A percentile compares a stretch with the other conserved stretches of the same genome.
Evolutionary conservation across 148 eudicot genomes (phyloP).

Genomic region (Heliamphora exappendiculata): DNA sequence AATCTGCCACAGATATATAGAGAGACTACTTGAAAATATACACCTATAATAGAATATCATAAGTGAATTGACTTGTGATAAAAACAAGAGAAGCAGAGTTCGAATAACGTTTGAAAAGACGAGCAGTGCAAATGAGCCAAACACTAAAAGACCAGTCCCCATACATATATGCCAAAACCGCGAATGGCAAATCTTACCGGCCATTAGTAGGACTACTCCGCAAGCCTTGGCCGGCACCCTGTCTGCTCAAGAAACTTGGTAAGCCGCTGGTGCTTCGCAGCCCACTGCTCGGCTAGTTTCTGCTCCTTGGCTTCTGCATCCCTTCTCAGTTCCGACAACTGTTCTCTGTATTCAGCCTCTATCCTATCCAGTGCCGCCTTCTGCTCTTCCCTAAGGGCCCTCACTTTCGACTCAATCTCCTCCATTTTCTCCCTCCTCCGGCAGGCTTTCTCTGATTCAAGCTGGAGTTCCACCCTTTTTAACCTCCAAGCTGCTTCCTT

Average conservation of each 20-base stretch:
- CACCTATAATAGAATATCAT: no score
- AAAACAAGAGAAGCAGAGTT: no score
- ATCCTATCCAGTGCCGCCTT: slow-evolving; percentile 52
- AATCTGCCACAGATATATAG: no score
- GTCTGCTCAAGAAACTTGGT: slow-evolving; percentile 66
- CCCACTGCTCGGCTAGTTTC: slow-evolving; percentile 85
- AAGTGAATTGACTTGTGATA: no score
- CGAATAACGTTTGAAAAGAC: no score
- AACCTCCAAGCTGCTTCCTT: slow-evolving; percentile 91
- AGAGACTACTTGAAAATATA: no score
- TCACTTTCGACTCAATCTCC: slow-evolving; percentile 64
- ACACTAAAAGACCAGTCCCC: no score
- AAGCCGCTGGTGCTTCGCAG: slow-evolving; percentile 57
- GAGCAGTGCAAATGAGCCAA: no score
- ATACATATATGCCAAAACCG: no score
- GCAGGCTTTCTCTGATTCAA: slow-evolving; percentile 66
- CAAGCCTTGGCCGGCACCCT: slow-evolving; percentile 38
- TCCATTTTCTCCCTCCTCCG: slow-evolving; percentile 64
- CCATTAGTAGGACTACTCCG: no score
- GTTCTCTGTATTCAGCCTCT: slow-evolving; percentile 75
- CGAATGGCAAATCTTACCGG: no score
- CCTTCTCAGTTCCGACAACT: slow-evolving; percentile 56
- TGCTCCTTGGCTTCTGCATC: slow-evolving; percentile 90
- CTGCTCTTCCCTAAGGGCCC: slow-evolving; percentile 68
- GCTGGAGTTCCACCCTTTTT: slow-evolving; percentile 70